Evolutionary conservation across 257 asterid species (phyloP), one percentile per base, ranked within the genome.

Genomic region (Gardenia jasminoides): DNA sequence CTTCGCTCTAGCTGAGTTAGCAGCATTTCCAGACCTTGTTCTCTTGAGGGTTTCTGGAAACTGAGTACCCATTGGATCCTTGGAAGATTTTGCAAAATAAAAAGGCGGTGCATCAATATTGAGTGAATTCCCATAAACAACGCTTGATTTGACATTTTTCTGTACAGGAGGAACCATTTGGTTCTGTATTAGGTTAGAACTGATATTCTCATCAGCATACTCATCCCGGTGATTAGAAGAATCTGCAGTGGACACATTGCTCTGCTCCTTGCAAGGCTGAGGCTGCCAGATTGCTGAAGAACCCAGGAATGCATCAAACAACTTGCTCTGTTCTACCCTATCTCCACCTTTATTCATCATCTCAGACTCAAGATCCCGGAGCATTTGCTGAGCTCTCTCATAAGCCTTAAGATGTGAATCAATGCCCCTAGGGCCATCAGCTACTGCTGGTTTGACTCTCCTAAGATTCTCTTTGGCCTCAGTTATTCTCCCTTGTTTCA

Each of bases 251-350:
- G 75, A 33, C 28, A n/a, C 44, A 56, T 16, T 62, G 17, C 67
- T 64, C 46, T 83, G 86, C 39, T 94, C 97, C 74, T 84, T 91
- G 89, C 98, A 95, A 54, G 98, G 99, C 82, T 92, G 97, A 61
- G 99, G 99, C 86, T 95, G 99, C 99, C 99, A 95, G 72, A 93
- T 88, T 10, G 97, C 97, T 1, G 99, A 93, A 41, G 98, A 90
- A 30, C 97, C 98, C 72, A 95, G 73, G 77, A 95, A 92, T 1
- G 97, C 89, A 24, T 95, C 97, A 68, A 95, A 95, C 7, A 91
- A 84, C 75, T 84, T 92, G 1, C 97, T 86, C 75, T 93, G 97
- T 66, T 95, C 92, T 5, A 91, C 93, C 19, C 91, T 83, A 79
- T 93, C 97, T 1, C 84, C 87, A 6, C 85, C 88, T 50, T 76